phyloP scores from a whole-genome alignment of 1,284 basidiomycete genomes.

The Ustanciosporium gigantosporum region DNA sequence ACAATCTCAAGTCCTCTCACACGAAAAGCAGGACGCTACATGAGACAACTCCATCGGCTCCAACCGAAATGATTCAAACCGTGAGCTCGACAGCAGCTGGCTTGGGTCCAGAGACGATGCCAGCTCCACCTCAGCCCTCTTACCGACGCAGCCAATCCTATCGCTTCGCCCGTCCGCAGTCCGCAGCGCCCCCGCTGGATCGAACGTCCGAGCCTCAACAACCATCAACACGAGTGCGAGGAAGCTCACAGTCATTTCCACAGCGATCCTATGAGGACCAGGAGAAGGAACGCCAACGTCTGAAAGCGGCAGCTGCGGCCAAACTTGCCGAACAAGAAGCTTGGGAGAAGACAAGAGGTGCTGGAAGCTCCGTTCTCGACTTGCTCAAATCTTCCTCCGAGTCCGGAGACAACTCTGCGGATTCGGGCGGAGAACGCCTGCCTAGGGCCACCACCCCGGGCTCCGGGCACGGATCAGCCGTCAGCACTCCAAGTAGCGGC shows the following conservation, averaged over 20 bases:
- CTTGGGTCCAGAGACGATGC: constrained; percentile 13
- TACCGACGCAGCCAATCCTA: constrained; percentile 17
- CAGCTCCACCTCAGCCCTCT: constrained; percentile 20
- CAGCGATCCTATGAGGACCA: constrained; percentile 8
- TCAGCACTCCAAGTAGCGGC: constrained; percentile 2
- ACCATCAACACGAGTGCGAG: neutral
- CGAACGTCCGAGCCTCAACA: neutral
- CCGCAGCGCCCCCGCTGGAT: too few relatives aligned
- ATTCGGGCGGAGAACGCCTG: constrained; percentile 4
- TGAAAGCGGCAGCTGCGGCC: constrained; percentile 39
- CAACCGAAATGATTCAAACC: neutral
- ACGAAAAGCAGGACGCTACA: too few relatives aligned
- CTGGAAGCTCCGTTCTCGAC: constrained; percentile 51
- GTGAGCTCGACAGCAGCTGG: neutral
- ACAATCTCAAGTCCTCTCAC: constrained; percentile 17
- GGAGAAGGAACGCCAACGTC: constrained; percentile 30
- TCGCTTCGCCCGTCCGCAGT: too few relatives aligned
- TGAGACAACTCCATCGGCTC: too few relatives aligned
- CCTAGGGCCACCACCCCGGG: constrained; percentile 22
- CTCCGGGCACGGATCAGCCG: constrained; percentile 11
- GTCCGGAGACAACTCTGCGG: constrained; percentile 14
- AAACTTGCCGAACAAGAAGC: constrained; percentile 46
- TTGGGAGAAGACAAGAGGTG: constrained; percentile 55
- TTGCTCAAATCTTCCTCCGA: constrained; percentile 35
- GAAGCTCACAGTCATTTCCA: neutral